Base-by-base conservation (phyloP, 331 rosid species). In the Saraca asoca region DNA sequence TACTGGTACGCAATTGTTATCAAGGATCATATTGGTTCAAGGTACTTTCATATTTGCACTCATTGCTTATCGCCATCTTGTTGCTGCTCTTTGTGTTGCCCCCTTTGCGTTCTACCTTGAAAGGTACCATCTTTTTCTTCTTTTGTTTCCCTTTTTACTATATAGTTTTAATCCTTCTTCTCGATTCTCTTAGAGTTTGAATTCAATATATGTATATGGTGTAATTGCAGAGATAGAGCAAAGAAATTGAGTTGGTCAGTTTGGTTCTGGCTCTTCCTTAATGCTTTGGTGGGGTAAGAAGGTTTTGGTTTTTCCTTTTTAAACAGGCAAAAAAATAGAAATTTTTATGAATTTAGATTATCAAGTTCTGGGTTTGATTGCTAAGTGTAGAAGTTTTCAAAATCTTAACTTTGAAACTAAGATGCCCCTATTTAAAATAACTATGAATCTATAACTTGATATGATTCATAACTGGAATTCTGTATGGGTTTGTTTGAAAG, bases 21-120 rank as follows among this genome's bases (percentile, higher is more conserved):
- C 93, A 5, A 85, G 86, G 37, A 41, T 81, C 0, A 64, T 81
- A 2, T 55, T 91, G 6, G 64, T 67, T 12, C 1, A 62, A 1
- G 97, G 93, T 31, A 75, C 82, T 14, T 88, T 80, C 73, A 69
- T 91, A 7, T 85, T 85, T 46, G 68, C 93, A 7, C 85, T 88
- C 62, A 51, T 80, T 68, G 49, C 74, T 0, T 76, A 80, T 72
- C 86, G 93, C 2, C 87, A 88, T 12, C 6, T 73, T 12, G 86
- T 91, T 55, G 91, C 91, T 6, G 85, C 97, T 1, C 4, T 91
- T 5, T 84, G 82, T 64, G 89, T 91, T 61, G 85, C 81, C 4
- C 95, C 95, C 7, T 74, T 88, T 57, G 97, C 91, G 6, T 66
- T 88, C 38, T 80, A 64, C 44, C 74, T 82, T 14, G 90, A 88